Percentiles rank a stretch among this genome's conserved stretches.
Evolutionary conservation across 169 alveolate species (phyloP).

Genomic region (Amoebophrya sp.): DNA sequence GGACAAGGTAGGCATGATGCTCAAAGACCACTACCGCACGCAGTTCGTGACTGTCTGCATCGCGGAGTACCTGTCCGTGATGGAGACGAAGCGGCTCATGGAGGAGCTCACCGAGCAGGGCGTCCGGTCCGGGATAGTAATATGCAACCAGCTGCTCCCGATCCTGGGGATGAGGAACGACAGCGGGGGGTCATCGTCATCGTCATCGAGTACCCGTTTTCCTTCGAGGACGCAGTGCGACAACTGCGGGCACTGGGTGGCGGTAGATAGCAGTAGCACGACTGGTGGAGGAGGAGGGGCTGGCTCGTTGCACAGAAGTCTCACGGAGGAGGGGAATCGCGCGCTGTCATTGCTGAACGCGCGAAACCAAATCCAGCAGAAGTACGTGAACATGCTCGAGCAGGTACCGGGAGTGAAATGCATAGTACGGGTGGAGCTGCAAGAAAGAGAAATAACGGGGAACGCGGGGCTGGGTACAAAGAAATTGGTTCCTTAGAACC

Average conservation of each 20-base stretch:
- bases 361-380: conserved; percentile 11
- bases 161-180: background rate
- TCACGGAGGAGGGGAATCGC: background rate
- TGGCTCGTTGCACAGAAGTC: no score
- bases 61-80: conserved; percentile 75
- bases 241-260: background rate
- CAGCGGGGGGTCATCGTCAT: no score
- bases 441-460: background rate
- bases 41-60: conserved; percentile 81
- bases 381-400: conserved; percentile 1
- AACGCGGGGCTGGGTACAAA: background rate
- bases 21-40: conserved; percentile 47
- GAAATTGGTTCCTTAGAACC: background rate
- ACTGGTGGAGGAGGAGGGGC: no score
- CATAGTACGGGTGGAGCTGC: background rate
- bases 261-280: no score
- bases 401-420: background rate
- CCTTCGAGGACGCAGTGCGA: no score
- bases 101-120: background rate
- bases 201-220: no score
- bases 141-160: background rate
- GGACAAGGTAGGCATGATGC: conserved; percentile 29
- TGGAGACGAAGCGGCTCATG: conserved; percentile 78
- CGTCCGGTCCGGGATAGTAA: background rate
- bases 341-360: background rate